These are phyloP conservation scores for Claviceps quebecensis DNA, from an alignment of 2,329 filamentous ascomycete species.

Conservation along the genomic window DNA sequence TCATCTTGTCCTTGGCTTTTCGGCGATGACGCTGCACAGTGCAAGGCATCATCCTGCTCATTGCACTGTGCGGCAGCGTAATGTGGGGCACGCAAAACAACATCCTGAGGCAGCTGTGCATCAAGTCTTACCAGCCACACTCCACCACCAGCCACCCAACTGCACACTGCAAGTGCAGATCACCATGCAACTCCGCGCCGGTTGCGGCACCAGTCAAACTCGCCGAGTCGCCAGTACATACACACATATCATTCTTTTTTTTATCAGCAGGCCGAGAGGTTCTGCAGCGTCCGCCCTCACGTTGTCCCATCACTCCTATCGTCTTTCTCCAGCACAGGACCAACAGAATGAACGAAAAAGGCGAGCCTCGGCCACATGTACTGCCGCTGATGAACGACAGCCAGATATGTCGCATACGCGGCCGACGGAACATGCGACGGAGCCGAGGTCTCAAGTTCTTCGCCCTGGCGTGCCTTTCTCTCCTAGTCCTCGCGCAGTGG, in stretches of 20 bases:
- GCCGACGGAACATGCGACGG: slow-evolving; percentile 22
- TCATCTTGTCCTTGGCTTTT: not conserved
- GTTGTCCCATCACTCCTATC: too few species aligned
- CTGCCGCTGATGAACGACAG: slow-evolving; percentile 10
- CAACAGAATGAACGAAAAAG: slow-evolving; percentile 24
- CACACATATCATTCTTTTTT: not conserved
- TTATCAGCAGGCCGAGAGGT: not conserved
- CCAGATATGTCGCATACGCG: slow-evolving; percentile 8
- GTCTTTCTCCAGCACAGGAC: not conserved
- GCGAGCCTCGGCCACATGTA: slow-evolving; percentile 30
- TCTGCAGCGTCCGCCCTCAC: not conserved
- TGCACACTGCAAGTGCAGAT: too few species aligned
- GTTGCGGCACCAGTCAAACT: not conserved
- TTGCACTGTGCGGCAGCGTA: too few species aligned
- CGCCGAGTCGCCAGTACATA: too few species aligned
- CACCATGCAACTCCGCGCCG: not conserved
- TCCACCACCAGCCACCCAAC: not conserved
- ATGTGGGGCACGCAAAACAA: not conserved
- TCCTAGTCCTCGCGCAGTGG: slow-evolving; percentile 38
- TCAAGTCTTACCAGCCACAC: not conserved
- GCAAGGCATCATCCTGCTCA: too few species aligned
- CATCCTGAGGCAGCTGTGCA: not conserved
- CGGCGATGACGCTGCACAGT: not conserved
- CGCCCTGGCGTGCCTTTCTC: slow-evolving; percentile 32
- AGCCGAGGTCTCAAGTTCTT: slow-evolving; percentile 30